Evolutionary conservation across 139 green algal species (phyloP), one percentile per base, ranked within the genome.

Genomic region (Haematococcus lacustris): DNA sequence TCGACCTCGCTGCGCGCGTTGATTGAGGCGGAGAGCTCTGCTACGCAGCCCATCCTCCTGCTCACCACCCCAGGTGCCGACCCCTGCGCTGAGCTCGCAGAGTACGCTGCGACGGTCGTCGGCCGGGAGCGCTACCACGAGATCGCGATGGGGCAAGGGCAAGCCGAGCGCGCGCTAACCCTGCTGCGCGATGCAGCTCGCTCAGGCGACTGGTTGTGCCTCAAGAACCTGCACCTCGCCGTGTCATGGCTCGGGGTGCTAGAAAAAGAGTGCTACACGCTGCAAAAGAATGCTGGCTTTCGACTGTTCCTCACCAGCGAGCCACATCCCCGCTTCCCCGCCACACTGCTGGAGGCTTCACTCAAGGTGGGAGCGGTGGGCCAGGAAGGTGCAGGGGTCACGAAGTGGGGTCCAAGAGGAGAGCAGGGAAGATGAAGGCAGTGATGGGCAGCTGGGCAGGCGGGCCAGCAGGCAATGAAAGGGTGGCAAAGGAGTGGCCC

Each of bases 161-260:
- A 96, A 73, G 73, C 80, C 39, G 84, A 91, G 21, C 70, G 82
- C 32, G 90, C 90, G 3, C 67, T 95, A 33, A 41, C 73, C 41
- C 81, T 93, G 73, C 80, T 95, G 66, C 71, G 74, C n/a, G 76
- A 92, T 38, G 92, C 84, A 63, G 87, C 90, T 6, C 69, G 73
- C n/a, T 51, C 73, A 71, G 85, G 88, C 37, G 78, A 87, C 37
- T 96, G 90, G 90, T 80, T 96, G 71, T 85, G 83, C 70, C 79
- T 96, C 25, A 94, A 96, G 87, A 96, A 96, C 66, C 61, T 92
- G 40, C 91, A 96, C 70, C 83, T 96, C 60, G 79, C 86, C 17
- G 84, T 92, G 9, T 59, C 50, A 25, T 96, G 88, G 88, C 83
- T 96, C 63, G 86, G 87, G 0, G 68, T 67, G n/a, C 77, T 96